A percentile compares a stretch with the other conserved stretches of the same genome.
These are phyloP conservation scores for Limonium bicolor DNA, from an alignment of 148 eudicot genomes.

Conservation along the genomic window DNA sequence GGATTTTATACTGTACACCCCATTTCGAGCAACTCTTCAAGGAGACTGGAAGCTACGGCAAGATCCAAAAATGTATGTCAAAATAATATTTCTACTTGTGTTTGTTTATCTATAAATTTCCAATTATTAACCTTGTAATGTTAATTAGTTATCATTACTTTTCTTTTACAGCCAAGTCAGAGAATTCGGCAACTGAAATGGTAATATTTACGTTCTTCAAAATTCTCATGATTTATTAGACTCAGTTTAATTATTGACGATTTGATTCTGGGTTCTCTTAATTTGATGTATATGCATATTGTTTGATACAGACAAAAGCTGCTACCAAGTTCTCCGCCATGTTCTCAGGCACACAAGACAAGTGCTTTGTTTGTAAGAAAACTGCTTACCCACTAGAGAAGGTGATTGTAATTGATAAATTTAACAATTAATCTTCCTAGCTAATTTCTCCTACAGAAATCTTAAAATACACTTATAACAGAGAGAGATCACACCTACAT, in stretches of 20 bases:
- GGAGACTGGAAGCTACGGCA: conserved; percentile 27
- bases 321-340: conserved; percentile 52
- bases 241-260: too few species aligned
- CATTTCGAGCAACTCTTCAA: conserved; percentile 65
- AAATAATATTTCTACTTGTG: too few species aligned
- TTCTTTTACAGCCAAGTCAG: neutral
- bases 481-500: too few species aligned
- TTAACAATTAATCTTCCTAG: too few species aligned
- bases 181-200: neutral
- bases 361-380: conserved; percentile 62
- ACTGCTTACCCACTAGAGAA: conserved; percentile 87
- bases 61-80: conserved; percentile 32
- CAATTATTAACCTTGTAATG: neutral
- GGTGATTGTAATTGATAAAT: conserved; percentile 28
- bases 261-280: neutral
- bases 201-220: neutral
- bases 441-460: too few species aligned
- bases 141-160: neutral
- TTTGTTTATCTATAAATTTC: too few species aligned
- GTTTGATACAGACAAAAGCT: conserved; percentile 19
- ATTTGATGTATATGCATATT: neutral
- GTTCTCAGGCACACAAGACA: conserved; percentile 87
- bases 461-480: too few species aligned
- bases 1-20: conserved; percentile 56
- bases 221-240: too few species aligned